Base-by-base conservation (phyloP, 164 flowering plant genomes). In the Chimonanthus salicifolius region DNA sequence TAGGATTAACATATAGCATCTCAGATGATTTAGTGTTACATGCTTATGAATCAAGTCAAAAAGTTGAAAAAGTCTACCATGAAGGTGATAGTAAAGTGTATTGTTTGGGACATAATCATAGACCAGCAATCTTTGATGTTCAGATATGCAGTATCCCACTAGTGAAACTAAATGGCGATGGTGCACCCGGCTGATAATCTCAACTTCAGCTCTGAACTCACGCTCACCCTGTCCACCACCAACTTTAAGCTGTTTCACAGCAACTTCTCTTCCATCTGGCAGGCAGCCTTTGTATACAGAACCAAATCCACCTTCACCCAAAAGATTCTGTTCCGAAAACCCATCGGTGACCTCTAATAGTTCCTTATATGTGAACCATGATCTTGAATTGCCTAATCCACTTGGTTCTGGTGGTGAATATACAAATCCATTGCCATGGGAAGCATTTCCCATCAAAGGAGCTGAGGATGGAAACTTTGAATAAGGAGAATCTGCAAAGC, bases 231-330 rank as follows among this genome's bases (percentile, higher is more conserved):
- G 98, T n/a, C 85, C 84, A 33, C 98, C 87, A 54, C 96, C 97
- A 73, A 83, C 80, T 77, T 90, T 92, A 43, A 94, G 84, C 82
- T 89, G 92, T 78, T 94, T 94, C 50, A 94, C 92, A 60, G 98
- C 98, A 10, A 94, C 85, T 69, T 83, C 94, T 81, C 91, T 86
- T 43, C 97, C 98, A 83, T 94, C 96, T 7, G 83, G 77, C 45
- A 92, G 82, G 67, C 8, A 54, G 46, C 98, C 98, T 82, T 88
- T 90, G 76, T 88, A 88, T 5, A 92, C 97, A 73, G 78, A 80
- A 79, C 98, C 97, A 82, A 94, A 94, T 69, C 97, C 98, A 75
- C 98, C 97, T 83, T 88, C 89, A 49, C 97, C 97, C 80, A 92
- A 81, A 70, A 92, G 85, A 83, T 94, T 90, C 5, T 84, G 80